Conservation (phyloP, 768 basidiomycete genomes). For the Rhizopogon sp. region DNA sequence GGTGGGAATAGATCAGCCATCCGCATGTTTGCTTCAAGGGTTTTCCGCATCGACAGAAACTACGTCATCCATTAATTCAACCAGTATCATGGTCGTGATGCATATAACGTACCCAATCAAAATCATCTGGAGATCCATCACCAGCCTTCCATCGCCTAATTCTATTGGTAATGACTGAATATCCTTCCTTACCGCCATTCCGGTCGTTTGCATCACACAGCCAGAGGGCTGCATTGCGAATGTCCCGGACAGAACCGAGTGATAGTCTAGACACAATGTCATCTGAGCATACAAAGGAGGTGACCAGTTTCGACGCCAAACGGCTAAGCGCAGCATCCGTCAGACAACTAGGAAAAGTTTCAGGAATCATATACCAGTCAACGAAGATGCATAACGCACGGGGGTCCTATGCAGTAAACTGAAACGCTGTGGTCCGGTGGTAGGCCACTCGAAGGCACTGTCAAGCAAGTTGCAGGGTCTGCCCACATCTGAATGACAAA, state of each 20-base stretch:
- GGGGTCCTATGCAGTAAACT: constrained; percentile 78
- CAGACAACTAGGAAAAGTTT: constrained; percentile 42
- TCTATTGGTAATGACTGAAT: constrained; percentile 34
- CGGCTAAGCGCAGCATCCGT: constrained; percentile 55
- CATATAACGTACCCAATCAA: constrained; percentile 41
- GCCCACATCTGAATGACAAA: constrained; percentile 70
- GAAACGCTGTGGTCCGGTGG: constrained; percentile 62
- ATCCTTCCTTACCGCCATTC: constrained; percentile 31
- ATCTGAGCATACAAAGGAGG: constrained; percentile 78
- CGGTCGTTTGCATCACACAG: constrained; percentile 65
- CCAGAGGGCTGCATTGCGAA: constrained; percentile 72
- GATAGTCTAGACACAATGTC: constrained; percentile 78
- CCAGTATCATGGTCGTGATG: constrained; percentile 30
- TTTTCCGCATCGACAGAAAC: constrained; percentile 80
- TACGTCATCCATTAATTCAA: constrained; percentile 40
- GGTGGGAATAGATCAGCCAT: constrained; percentile 70
- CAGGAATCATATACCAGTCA: background rate
- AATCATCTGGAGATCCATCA: constrained; percentile 46
- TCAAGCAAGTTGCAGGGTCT: constrained; percentile 73
- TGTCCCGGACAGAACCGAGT: constrained; percentile 70
- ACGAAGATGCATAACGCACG: constrained; percentile 38
- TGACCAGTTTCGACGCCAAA: constrained; percentile 58
- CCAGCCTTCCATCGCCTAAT: constrained; percentile 64
- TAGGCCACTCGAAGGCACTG: constrained; percentile 60
- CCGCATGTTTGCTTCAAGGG: constrained; percentile 81